Base-by-base conservation (phyloP, 1,139 yeast species). In the Yamadazyma diospyri region DNA sequence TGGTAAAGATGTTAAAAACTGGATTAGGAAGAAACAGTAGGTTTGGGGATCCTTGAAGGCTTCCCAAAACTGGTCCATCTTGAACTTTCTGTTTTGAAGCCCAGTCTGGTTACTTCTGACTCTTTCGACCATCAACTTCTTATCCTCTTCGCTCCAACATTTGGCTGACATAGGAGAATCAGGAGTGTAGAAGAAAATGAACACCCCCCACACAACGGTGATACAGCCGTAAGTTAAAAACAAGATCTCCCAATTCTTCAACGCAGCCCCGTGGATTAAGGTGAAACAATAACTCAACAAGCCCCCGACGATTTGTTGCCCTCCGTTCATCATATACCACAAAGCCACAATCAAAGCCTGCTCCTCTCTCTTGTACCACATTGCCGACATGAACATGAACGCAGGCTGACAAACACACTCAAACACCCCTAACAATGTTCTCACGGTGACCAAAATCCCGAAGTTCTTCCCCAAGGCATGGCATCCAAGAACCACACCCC, bases 351-450 rank as follows among this genome's bases (percentile, higher is more conserved):
- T 49, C 28, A 57, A 47, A 4, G 60, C 59, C 38, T 62, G 69
- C 40, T 63, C 72, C 14, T 53, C 50, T 34, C 61, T 58, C 18
- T 58, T 59, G 44, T 63, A 69, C 57, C 64, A 69, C 64, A 64
- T 59, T 5, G 71, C 59, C 23, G 69, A 53, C 38, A 68, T 53
- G 14, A 66, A 43, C 16, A 66, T 59, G 37, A 67, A 57, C 5
- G 69, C 70, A 2, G 73, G 73, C 12, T 69, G 72, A 35, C 69
- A 64, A 25, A 63, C 59, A 39, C 69, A 58, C 45, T 70, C 76
- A 35, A 58, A 53, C 10, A 56, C 45, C 9, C 73, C 74, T 25
- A 69, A 49, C 14, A 69, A 49, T 8, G 68, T 57, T 33, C 76
- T 48, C 5, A 67, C 59, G 5, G 59, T 53, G 58, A 67, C 59